Base-by-base conservation (phyloP, 2,329 filamentous ascomycete species). In the Sporothrix brasiliensis region DNA sequence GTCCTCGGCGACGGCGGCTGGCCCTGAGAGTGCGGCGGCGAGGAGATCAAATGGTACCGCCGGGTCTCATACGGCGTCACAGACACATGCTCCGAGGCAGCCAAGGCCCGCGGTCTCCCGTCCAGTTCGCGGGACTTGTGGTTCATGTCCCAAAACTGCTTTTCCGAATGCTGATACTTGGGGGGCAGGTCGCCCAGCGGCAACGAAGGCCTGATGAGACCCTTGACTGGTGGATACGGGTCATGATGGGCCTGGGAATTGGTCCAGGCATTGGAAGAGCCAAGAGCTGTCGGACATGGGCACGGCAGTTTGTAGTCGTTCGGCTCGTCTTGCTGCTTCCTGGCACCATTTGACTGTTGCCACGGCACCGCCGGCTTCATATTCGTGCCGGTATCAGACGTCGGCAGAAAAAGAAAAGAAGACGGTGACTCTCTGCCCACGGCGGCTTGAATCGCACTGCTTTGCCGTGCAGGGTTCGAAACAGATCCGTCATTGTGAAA, bases 361-460 rank as follows among this genome's bases (percentile, higher is more conserved):
- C 60, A 49, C 21, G 21, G 21, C 19, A 41, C 9, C 2, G 21
- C 1, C 14, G 49, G 49, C 41, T 9, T 44, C 14, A 49, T 2
- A 13, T 27, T 4, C 14, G 27, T 41, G 47, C 27, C 21, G 47
- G 34, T 34, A 44, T 19, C 49, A 9, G 47, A 19, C 7, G 61
- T 24, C 19, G 47, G 47, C 5, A 60, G 30, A 10, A 68, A 19
- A 9, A 68, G 24, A 13, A 50, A 60, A 2, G 67, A 50, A 16
- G 67, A 60, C 19, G 67, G 53, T 4, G 67, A 60, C 19, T 68
- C 39, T 44, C 66, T 21, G 52, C 34, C 52, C 19, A 47, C 7
- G 3, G 9, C n/a, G 14, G 16, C 16, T 13, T 44, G 67, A 3
- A 34, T 14, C 3, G 19, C 66, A 11, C 50, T 4, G 19, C 13